These are phyloP conservation scores for Fusarium sp. DNA, from an alignment of 2,329 filamentous ascomycete species.

Conservation along the genomic window DNA sequence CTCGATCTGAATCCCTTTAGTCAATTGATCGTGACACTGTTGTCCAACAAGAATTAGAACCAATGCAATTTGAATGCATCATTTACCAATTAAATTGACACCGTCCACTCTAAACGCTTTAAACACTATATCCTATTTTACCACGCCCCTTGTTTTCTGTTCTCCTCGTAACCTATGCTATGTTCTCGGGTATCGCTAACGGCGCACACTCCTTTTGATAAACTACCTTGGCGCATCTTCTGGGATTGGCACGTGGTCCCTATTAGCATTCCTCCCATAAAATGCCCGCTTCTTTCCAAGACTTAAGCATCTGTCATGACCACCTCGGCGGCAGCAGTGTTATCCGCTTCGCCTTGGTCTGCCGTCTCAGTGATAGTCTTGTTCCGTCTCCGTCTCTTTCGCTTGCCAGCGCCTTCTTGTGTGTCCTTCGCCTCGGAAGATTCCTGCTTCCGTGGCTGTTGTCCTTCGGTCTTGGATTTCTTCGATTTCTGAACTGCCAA, in stretches of 20 bases:
- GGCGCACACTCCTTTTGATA: conserved; percentile 24
- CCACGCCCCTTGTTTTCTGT: conserved; percentile 2
- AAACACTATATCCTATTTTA: conserved; percentile 28
- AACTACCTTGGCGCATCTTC: conserved; percentile 16
- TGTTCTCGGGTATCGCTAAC: conserved; percentile 42
- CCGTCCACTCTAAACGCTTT: conserved; percentile 14
- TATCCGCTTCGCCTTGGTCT: conserved; percentile 22
- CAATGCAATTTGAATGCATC: neutral
- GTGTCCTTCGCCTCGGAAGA: conserved; percentile 43
- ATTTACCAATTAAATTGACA: conserved; percentile 16
- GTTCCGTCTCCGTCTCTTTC: conserved; percentile 49
- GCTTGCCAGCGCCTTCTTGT: conserved; percentile 45
- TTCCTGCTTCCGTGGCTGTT: conserved; percentile 50
- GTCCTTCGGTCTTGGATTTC: conserved; percentile 54
- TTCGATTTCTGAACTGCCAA: conserved; percentile 77
- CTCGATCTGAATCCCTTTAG: neutral
- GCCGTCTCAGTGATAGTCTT: conserved; percentile 40
- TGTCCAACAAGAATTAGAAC: neutral
- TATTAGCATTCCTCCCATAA: conserved; percentile 34
- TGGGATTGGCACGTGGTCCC: conserved; percentile 28
- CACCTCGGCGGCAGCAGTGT: conserved; percentile 9
- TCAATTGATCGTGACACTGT: neutral
- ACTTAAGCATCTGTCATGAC: conserved; percentile 34
- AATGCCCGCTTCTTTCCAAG: conserved; percentile 2
- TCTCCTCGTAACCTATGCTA: conserved; percentile 14